phyloP scores from a whole-genome alignment of 1,139 yeast species.

The Lodderomyces oxycetoniae region DNA sequence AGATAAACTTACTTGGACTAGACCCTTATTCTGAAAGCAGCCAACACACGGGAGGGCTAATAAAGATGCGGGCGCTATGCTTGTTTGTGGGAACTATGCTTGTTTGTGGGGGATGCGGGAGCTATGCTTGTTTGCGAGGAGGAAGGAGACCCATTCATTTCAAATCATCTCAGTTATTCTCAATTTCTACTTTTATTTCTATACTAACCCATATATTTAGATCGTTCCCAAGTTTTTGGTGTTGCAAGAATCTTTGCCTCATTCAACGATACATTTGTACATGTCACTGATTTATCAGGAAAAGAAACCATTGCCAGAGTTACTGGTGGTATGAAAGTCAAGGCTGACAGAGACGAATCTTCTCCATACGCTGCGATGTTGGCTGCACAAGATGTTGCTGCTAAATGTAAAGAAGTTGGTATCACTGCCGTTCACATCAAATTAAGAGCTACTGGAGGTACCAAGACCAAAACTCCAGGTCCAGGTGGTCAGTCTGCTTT shows the following conservation, averaged over 20 bases:
- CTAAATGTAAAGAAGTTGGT: constrained; percentile 98
- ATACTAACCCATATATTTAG: too few relatives aligned
- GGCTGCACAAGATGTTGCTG: constrained; percentile 99
- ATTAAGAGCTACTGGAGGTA: constrained; percentile 99
- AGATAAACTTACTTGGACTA: too few relatives aligned
- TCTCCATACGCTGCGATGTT: constrained; percentile 99
- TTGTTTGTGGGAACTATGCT: too few relatives aligned
- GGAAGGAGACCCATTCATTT: background rate
- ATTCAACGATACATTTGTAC: constrained; percentile 99
- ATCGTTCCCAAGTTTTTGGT: constrained; percentile 84
- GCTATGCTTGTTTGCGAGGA: too few relatives aligned
- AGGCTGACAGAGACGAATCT: constrained; percentile 99
- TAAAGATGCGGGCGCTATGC: too few relatives aligned
- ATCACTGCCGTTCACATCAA: constrained; percentile 99
- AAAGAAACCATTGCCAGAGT: constrained; percentile 99
- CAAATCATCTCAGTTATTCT: background rate
- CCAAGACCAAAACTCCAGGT: constrained; percentile 99
- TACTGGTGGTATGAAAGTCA: constrained; percentile 99
- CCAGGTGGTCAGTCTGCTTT: constrained; percentile 99
- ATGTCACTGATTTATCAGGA: constrained; percentile 99
- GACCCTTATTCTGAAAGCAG: too few relatives aligned
- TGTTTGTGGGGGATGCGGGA: too few relatives aligned
- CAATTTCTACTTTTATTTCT: too few relatives aligned
- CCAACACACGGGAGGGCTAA: too few relatives aligned
- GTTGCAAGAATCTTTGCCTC: constrained; percentile 99